A percentile compares a stretch with the other conserved stretches of the same genome.
Conservation (phyloP, 1,284 basidiomycete genomes). For the Laetiporus sulphureus region DNA sequence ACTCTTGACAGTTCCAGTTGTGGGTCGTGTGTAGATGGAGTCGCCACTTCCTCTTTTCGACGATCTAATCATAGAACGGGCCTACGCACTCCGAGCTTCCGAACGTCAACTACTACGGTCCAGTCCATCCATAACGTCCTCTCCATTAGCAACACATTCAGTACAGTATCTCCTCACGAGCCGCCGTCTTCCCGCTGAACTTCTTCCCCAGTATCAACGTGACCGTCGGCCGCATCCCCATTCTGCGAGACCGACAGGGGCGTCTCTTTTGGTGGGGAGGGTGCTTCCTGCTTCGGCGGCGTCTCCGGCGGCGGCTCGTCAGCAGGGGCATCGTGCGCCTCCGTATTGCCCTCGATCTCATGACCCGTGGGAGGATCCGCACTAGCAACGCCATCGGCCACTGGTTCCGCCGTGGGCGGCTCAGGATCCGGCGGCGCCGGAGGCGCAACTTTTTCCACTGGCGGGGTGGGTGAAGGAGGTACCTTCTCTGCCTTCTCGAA, state of each 20-base stretch:
- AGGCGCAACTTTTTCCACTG: conserved; percentile 3
- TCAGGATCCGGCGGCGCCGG: conserved; percentile 2
- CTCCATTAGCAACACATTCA: background rate
- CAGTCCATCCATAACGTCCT: background rate
- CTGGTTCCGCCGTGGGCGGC: conserved; percentile 6
- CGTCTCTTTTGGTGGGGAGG: background rate
- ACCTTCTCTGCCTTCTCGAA: too few relatives aligned
- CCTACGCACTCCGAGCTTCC: too few relatives aligned
- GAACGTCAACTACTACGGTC: too few relatives aligned
- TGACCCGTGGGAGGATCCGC: conserved; percentile 1
- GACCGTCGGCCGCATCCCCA: background rate
- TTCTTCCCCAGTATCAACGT: too few relatives aligned
- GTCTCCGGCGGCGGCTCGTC: background rate
- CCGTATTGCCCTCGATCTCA: background rate
- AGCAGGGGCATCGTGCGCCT: background rate
- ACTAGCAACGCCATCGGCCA: conserved; percentile 4
- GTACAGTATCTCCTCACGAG: background rate
- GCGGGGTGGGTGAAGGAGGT: conserved; percentile 8
- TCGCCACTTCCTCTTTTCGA: too few relatives aligned
- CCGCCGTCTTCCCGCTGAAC: background rate
- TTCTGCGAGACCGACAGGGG: background rate
- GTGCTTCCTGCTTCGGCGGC: background rate
- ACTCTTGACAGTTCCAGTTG: too few relatives aligned
- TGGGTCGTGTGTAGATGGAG: too few relatives aligned
- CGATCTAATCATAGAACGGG: background rate